Evolutionary conservation across 2,329 filamentous ascomycete genomes (phyloP), one percentile per base, ranked within the genome.

Genomic region (Colletotrichum lini): DNA sequence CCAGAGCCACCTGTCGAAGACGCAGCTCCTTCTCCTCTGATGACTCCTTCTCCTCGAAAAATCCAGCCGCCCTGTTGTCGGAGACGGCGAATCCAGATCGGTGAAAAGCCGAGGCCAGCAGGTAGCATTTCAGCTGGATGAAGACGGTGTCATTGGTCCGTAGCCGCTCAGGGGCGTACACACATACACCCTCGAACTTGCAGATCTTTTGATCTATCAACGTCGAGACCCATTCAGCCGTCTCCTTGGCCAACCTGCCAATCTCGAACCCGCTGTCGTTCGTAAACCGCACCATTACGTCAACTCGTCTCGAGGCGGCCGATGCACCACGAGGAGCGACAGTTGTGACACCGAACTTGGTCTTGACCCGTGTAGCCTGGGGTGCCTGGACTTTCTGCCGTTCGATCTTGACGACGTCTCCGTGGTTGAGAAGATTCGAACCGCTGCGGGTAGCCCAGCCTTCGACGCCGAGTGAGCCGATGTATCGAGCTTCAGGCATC

Each of bases 61-160:
- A 82, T 0, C 90, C 91, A 10, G 90, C 90, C 2, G 90, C 88
- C 49, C 94, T 87, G 76, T 98, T 96, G 61, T 90, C 87, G 0
- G 90, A 86, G 56, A 90, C 86, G 53, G 89, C 84, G 62, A 95
- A 91, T 3, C 85, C 85, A 4, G 84, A 86, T 53, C 85, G 87
- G 60, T 92, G 88, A 76, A 99, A 98, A 0, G 94, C 93, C 21
- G 89, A 89, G 70, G 85, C 89, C 18, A 96, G 85, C 49, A 99
- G 80, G 66, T 88, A 97, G 78, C 93, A 96, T 65, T 89, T 88
- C 54, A 99, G 82, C 79, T 99, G 96, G 8, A 99, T 81, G 76
- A 96, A 97, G n/a, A 99, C 88, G 0, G 95, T 98, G 77, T 99
- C 96, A 77, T 97, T 98, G 10, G 95, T 96, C 60, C 94, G 88